phyloP scores from a whole-genome alignment of 2,329 filamentous ascomycete species.

The Rasamsonia emersonii region DNA sequence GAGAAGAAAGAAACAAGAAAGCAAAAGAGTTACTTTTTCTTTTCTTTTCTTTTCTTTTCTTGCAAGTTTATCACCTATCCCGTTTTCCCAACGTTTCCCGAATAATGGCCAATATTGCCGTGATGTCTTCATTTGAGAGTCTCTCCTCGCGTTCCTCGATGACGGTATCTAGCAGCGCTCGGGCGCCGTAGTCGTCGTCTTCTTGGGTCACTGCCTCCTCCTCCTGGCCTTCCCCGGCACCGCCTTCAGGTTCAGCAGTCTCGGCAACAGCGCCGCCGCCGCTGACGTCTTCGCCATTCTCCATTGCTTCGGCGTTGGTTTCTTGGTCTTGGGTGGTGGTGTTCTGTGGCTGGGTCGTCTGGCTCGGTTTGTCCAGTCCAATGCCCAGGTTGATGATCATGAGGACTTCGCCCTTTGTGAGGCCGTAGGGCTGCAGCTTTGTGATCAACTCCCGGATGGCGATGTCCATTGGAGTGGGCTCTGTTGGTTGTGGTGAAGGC shows the following conservation, averaged over 20 bases:
- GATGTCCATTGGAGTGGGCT: constrained; percentile 26
- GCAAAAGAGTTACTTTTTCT: too few species aligned
- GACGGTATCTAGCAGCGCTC: constrained; percentile 31
- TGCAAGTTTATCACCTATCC: too few species aligned
- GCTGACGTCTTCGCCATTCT: not conserved
- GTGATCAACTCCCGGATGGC: constrained; percentile 30
- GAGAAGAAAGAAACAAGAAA: too few species aligned
- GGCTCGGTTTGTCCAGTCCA: too few species aligned
- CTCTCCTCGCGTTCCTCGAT: constrained; percentile 36
- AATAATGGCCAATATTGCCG: constrained; percentile 27
- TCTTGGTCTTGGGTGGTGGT: too few species aligned
- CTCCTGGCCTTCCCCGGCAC: constrained; percentile 11
- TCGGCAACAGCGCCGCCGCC: constrained; percentile 9
- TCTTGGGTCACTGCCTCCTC: constrained; percentile 13
- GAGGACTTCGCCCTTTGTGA: constrained; percentile 40
- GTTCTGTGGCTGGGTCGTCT: too few species aligned
- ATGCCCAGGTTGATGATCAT: constrained; percentile 40
- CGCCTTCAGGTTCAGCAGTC: constrained; percentile 8
- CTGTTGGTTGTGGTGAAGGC: constrained; percentile 8
- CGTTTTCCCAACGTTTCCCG: constrained; percentile 20
- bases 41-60: constrained; percentile 5
- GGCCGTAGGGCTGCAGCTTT: constrained; percentile 28
- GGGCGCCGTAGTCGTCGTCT: constrained; percentile 26
- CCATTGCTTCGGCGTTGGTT: not conserved
- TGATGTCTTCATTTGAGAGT: constrained; percentile 29